Percentiles rank a stretch among this genome's conserved stretches.
phyloP scores from a whole-genome alignment of 495 filamentous ascomycete species.

The Aspergillus haitiensis region DNA sequence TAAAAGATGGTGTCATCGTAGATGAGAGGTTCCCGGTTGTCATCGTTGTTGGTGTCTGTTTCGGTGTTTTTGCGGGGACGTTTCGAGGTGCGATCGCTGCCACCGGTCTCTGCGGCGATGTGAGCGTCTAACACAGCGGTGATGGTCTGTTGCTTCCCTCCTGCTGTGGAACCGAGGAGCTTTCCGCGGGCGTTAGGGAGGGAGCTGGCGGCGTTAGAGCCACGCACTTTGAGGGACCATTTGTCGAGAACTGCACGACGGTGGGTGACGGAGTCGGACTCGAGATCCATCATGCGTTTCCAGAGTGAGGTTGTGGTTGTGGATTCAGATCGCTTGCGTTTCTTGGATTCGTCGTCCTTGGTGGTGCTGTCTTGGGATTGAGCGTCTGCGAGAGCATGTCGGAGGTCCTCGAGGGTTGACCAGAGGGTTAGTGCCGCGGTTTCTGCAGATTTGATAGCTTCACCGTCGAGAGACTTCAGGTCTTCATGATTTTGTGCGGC shows the following conservation, averaged over 20 bases:
- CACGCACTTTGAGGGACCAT: slow-evolving; percentile 54
- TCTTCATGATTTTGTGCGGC: slow-evolving; percentile 26
- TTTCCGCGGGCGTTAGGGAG: slow-evolving; percentile 43
- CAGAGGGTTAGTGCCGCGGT: slow-evolving; percentile 83
- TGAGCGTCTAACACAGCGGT: slow-evolving; percentile 73
- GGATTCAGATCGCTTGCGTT: slow-evolving; percentile 54
- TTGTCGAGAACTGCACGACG: slow-evolving; percentile 48
- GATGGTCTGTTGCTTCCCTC: slow-evolving; percentile 57
- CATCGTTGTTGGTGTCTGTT: slow-evolving; percentile 9
- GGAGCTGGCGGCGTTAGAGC: slow-evolving; percentile 34
- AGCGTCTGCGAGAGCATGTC: slow-evolving; percentile 56
- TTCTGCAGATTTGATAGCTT: slow-evolving; percentile 73
- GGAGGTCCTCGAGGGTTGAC: slow-evolving; percentile 76
- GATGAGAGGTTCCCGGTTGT: slow-evolving; percentile 42
- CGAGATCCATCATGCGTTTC: slow-evolving; percentile 68
- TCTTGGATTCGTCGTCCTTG: slow-evolving; percentile 42
- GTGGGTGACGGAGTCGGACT: slow-evolving; percentile 49
- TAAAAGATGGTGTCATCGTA: slow-evolving; percentile 97
- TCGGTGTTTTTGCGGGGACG: slow-evolving; percentile 36
- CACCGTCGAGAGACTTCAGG: slow-evolving; percentile 36
- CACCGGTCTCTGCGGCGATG: slow-evolving; percentile 59
- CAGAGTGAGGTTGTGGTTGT: slow-evolving; percentile 63
- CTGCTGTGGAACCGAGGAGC: slow-evolving; percentile 39
- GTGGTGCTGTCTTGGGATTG: slow-evolving; percentile 36
- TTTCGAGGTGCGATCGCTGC: slow-evolving; percentile 60